Evolutionary conservation across 1,284 basidiomycete genomes (phyloP), one percentile per base, ranked within the genome.

Genomic region (Ceratobasidium sp.): DNA sequence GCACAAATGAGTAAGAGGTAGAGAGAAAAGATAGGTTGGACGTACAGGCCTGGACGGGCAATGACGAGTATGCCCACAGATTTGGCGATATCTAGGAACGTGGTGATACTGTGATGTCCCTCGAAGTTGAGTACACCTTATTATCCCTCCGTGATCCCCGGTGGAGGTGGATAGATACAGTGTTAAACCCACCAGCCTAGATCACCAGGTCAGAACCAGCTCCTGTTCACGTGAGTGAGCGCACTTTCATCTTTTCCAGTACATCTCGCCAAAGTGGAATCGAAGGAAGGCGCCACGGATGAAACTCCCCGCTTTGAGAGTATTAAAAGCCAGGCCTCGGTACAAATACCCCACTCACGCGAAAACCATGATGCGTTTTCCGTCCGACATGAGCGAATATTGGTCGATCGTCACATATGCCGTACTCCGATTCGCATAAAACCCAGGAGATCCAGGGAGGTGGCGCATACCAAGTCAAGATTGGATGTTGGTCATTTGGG

Each of bases 351-450:
- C 64, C n/a, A 41, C 63, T 15, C 22, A 60, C 62, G 31, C 29
- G 31, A 59, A 59, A 4, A 69, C 45, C 53, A 60, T 65, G 56
- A 60, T 67, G 24, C 65, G 57, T 65, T 59, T 59, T 47, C 65
- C 64, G 54, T 75, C 74, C 14, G 71, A 29, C 33, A 75, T 44
- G 29, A 75, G 51, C 51, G 74, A 75, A 56, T 75, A 56, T 44
- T 69, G 64, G 53, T 75, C 74, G 47, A 85, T 80, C 2, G 84
- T 84, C 3, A 85, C 84, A 9, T 82, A 79, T 17, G 83, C 81
- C 31, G 79, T 80, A 0, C 84, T 84, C 75, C 82, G 80, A 1
- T 83, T 83, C 63, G 83, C 77, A 75, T 84, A 85, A 75, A 84
- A 85, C 31, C 79, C 80, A 47, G 79, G 77, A n/a, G 76, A 78